phyloP scores from a whole-genome alignment of 108 stramenopile species.

The Nitzschia sp. region DNA sequence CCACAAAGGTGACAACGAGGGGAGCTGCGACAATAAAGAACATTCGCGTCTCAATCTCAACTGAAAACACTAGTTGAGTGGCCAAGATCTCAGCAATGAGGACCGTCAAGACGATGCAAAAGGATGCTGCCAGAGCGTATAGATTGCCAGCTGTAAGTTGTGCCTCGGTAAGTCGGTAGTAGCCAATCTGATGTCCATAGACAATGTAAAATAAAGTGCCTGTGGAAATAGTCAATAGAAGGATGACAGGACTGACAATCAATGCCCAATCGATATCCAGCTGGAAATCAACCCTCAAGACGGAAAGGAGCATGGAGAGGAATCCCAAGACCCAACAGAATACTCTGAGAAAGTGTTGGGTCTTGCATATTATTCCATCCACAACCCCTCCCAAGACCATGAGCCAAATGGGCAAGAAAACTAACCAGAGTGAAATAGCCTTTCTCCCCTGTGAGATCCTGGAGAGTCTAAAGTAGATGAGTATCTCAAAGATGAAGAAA shows the following conservation, averaged over 20 bases:
- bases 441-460: constrained; percentile 16
- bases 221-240: constrained; percentile 58
- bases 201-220: constrained; percentile 74
- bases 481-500: constrained; percentile 77
- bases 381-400: constrained; percentile 61
- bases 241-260: constrained; percentile 61
- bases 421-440: constrained; percentile 42
- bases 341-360: constrained; percentile 66
- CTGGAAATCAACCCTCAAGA: constrained; percentile 67
- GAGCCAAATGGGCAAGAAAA: constrained; percentile 73
- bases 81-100: constrained; percentile 69
- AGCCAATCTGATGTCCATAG: constrained; percentile 84
- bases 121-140: constrained; percentile 69
- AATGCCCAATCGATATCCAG: constrained; percentile 49
- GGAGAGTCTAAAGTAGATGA: constrained; percentile 58
- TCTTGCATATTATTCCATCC: constrained; percentile 83
- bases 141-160: constrained; percentile 84
- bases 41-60: constrained; percentile 53
- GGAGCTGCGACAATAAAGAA: constrained; percentile 76
- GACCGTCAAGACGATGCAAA: constrained; percentile 68
- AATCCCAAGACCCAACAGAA: constrained; percentile 71
- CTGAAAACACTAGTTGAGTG: too few species aligned
- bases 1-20: constrained; percentile 63
- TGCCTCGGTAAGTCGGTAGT: constrained; percentile 75
- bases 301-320: constrained; percentile 57